Evolutionary conservation across 192 early-diverging fungal genomes (phyloP).

Genomic region (Entophlyctis helioformis): DNA sequence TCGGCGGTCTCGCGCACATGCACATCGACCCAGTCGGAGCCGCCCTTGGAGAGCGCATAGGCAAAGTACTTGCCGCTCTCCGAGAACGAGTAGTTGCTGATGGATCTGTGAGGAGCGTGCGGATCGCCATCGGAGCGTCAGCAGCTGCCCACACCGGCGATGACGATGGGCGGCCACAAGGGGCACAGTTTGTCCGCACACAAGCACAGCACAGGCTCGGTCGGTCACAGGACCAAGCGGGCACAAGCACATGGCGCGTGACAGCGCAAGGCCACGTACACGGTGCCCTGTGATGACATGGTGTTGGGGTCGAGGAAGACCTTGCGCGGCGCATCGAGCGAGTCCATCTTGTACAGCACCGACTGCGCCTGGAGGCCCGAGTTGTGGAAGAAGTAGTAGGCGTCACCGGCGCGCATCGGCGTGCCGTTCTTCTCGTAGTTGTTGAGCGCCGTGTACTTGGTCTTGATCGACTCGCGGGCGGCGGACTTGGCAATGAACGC

Average conservation of each 20-base stretch:
- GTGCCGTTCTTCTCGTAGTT: conserved; percentile 46
- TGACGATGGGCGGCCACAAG: conserved; percentile 3
- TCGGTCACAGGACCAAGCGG: background rate
- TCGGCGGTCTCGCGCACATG: conserved; percentile 25
- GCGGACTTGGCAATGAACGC: conserved; percentile 23
- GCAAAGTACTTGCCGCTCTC: conserved; percentile 43
- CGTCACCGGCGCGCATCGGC: conserved; percentile 42
- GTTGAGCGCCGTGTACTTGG: conserved; percentile 36
- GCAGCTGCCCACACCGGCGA: background rate
- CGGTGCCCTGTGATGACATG: conserved; percentile 3
- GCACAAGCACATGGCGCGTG: conserved; percentile 10
- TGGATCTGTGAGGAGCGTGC: background rate
- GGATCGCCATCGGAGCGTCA: background rate
- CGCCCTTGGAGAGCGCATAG: conserved; percentile 41
- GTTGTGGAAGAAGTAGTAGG: conserved; percentile 59
- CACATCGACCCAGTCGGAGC: conserved; percentile 57
- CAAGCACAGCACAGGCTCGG: conserved; percentile 5
- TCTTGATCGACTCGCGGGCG: conserved; percentile 13
- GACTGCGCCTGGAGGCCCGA: conserved; percentile 44
- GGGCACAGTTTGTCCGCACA: conserved; percentile 2
- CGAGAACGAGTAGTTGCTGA: conserved; percentile 39
- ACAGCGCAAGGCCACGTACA: conserved; percentile 7
- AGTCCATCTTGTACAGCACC: conserved; percentile 40
- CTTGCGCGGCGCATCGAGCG: conserved; percentile 24
- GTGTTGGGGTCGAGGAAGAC: conserved; percentile 28